Conservation (phyloP, 2,329 filamentous ascomycete genomes). For the Pyrenophora tritici-repentis region DNA sequence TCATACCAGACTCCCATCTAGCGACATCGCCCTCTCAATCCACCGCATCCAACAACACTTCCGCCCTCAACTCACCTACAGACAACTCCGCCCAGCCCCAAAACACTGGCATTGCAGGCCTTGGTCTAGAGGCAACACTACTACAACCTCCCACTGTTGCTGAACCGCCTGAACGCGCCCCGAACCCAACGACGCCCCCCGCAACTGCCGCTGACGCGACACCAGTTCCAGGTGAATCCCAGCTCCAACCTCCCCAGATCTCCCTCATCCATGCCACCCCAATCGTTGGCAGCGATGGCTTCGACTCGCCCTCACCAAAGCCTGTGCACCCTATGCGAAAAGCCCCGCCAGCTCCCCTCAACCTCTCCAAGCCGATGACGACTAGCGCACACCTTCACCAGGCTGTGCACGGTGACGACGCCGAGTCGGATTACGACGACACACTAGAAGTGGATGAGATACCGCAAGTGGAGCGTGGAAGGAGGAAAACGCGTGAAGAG, state of each 20-base stretch:
- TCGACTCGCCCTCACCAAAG: slow-evolving; percentile 43
- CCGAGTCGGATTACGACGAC: slow-evolving; percentile 84
- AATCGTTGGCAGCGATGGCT: slow-evolving; percentile 42
- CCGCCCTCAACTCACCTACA: slow-evolving; percentile 39
- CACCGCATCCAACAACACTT: slow-evolving; percentile 32
- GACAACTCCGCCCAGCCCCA: slow-evolving; percentile 43
- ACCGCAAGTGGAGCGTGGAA: slow-evolving; percentile 66
- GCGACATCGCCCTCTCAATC: slow-evolving; percentile 40
- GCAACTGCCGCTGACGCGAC: slow-evolving; percentile 12
- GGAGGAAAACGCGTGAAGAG: slow-evolving; percentile 83
- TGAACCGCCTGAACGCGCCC: slow-evolving; percentile 15
- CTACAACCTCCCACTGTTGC: slow-evolving; percentile 19
- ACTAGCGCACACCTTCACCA: slow-evolving; percentile 53
- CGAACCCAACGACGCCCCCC: slow-evolving; percentile 20
- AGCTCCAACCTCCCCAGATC: slow-evolving; percentile 41
- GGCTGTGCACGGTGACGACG: slow-evolving; percentile 60
- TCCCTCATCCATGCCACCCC: slow-evolving; percentile 49
- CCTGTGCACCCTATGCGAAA: slow-evolving; percentile 66
- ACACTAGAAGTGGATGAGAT: slow-evolving; percentile 71
- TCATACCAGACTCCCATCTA: slow-evolving; percentile 39
- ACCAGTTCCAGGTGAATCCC: slow-evolving; percentile 14
- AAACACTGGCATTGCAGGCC: slow-evolving; percentile 25
- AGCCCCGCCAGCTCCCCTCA: slow-evolving; percentile 81
- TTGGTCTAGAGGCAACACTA: slow-evolving; percentile 31
- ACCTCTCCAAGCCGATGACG: slow-evolving; percentile 61